A percentile compares a stretch with the other conserved stretches of the same genome.
Evolutionary conservation across 306 rosid species (phyloP).

Genomic region (Cucurbita pepo): DNA sequence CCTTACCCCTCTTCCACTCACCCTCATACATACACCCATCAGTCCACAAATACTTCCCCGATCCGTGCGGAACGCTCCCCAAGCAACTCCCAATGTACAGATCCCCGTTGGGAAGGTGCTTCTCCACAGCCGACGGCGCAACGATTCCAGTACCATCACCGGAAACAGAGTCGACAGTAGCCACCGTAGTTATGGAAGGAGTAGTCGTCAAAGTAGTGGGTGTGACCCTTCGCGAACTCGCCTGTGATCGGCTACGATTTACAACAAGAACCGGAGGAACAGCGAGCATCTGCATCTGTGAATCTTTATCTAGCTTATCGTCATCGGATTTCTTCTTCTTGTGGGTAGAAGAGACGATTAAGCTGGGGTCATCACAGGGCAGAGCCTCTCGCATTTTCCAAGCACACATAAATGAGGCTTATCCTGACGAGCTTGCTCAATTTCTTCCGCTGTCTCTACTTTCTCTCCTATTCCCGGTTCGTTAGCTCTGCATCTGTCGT

Average conservation of each 20-base stretch:
- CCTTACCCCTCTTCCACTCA: slow-evolving; percentile 79
- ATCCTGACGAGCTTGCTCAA: neutral
- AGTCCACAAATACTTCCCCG: slow-evolving; percentile 75
- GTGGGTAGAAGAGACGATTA: slow-evolving; percentile 8
- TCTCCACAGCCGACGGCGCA: slow-evolving; percentile 12
- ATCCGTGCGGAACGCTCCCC: slow-evolving; percentile 55
- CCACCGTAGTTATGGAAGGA: neutral
- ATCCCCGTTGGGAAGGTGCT: slow-evolving; percentile 63
- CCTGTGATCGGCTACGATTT: slow-evolving; percentile 49
- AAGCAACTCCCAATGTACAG: slow-evolving; percentile 69
- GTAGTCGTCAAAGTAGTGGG: slow-evolving; percentile 29
- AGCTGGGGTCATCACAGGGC: slow-evolving; percentile 16
- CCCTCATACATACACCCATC: slow-evolving; percentile 98
- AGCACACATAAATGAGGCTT: neutral
- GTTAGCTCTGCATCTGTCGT: slow-evolving; percentile 5
- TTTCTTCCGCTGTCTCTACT: neutral
- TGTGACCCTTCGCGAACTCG: slow-evolving; percentile 42
- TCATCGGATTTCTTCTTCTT: slow-evolving; percentile 39
- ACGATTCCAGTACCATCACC: neutral
- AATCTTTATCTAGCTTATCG: slow-evolving; percentile 18
- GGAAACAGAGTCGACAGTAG: neutral
- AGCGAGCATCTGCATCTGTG: neutral
- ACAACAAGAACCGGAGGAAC: slow-evolving; percentile 15
- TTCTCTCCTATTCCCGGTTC: neutral
- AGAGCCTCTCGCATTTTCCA: slow-evolving; percentile 65